Evolutionary conservation across 1,284 basidiomycete species (phyloP).

Genomic region (Sanguinoderma infundibulare): DNA sequence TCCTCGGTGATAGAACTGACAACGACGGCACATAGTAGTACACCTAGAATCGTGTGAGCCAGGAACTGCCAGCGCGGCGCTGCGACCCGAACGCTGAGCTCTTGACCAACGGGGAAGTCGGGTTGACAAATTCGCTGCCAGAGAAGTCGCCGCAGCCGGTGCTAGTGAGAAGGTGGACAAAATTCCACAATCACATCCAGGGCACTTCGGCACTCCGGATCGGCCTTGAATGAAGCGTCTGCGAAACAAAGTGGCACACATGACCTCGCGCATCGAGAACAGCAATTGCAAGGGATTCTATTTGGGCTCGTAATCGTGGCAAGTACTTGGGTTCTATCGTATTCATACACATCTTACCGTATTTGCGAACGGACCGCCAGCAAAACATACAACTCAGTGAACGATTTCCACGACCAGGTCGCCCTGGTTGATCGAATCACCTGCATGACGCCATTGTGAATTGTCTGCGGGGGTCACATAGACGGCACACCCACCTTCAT

Average conservation of each 20-base stretch:
- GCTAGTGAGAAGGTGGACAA: constrained; percentile 1
- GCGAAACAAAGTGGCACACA: constrained; percentile 10
- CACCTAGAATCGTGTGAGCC: constrained; percentile 12
- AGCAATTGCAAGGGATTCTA: constrained; percentile 11
- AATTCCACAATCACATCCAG: constrained; percentile 9
- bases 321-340: constrained; percentile 21
- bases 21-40: too few species aligned
- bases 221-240: not conserved
- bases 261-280: constrained; percentile 12
- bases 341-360: constrained; percentile 28
- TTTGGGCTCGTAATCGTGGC: constrained; percentile 17
- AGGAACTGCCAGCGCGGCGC: constrained; percentile 3
- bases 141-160: constrained; percentile 1
- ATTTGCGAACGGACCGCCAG: constrained; percentile 4
- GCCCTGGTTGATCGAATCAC: constrained; percentile 88
- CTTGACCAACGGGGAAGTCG: constrained; percentile 4
- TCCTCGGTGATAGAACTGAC: constrained; percentile 2
- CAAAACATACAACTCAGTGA: constrained; percentile 46
- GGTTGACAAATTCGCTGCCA: not conserved
- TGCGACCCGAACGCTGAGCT: constrained; percentile 5
- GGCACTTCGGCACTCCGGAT: constrained; percentile 15
- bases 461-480: constrained; percentile 12
- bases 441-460: constrained; percentile 41
- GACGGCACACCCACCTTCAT: constrained; percentile 62
- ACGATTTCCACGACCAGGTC: constrained; percentile 87